Evolutionary conservation across 1,284 basidiomycete species (phyloP).

Genomic region (Austroboletus niveus): DNA sequence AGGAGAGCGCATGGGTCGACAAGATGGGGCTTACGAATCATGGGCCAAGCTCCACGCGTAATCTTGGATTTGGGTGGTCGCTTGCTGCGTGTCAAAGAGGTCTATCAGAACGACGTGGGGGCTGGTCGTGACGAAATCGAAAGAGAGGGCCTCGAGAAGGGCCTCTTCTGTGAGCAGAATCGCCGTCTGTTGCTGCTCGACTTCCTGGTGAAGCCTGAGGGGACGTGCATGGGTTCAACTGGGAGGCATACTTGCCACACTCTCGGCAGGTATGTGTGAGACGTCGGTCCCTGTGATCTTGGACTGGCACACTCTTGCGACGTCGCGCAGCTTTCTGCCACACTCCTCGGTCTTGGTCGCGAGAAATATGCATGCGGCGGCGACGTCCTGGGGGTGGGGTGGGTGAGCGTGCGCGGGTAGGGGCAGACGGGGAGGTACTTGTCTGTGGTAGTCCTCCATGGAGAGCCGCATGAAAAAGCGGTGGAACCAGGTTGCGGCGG

Average conservation of each 20-base stretch:
- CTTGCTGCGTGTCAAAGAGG: conserved; percentile 55
- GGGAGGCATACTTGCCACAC: conserved; percentile 46
- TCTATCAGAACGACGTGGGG: conserved; percentile 77
- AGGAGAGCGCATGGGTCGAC: neutral
- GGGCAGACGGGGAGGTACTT: conserved; percentile 42
- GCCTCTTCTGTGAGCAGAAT: conserved; percentile 83
- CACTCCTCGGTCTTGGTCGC: conserved; percentile 92
- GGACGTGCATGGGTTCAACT: conserved; percentile 4
- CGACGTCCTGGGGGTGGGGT: conserved; percentile 62
- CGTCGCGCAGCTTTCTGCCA: conserved; percentile 81
- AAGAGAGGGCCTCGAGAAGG: conserved; percentile 85
- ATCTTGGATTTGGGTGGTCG: conserved; percentile 54
- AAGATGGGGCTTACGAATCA: conserved; percentile 64
- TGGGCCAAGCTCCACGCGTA: conserved; percentile 81
- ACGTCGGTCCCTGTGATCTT: conserved; percentile 62
- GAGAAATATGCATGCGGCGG: conserved; percentile 87
- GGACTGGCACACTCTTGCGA: conserved; percentile 74
- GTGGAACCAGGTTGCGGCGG: conserved; percentile 88
- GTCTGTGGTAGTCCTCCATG: conserved; percentile 80
- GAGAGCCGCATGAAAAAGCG: conserved; percentile 93
- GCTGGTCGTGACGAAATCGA: conserved; percentile 84
- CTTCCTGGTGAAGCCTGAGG: conserved; percentile 48
- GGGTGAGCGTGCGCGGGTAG: conserved; percentile 9
- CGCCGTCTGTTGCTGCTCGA: conserved; percentile 68
- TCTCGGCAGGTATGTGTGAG: conserved; percentile 55